A percentile compares a stretch with the other conserved stretches of the same genome.
Conservation (phyloP, 352 stramenopile species). For the Globisporangium spinosum region DNA sequence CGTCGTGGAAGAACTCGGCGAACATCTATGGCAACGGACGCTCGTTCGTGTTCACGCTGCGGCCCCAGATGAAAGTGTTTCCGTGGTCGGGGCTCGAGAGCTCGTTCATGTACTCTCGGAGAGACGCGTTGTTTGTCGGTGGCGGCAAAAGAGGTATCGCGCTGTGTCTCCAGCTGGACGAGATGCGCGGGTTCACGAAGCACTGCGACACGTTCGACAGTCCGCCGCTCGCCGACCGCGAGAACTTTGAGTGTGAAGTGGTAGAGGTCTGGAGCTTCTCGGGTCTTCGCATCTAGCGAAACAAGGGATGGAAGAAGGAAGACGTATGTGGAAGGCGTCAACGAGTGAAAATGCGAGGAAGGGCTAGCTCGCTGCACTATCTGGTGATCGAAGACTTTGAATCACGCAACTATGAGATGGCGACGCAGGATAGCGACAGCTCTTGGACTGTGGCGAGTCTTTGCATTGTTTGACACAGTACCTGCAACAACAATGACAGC, state of each 20-base stretch:
- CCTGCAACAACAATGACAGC: neutral
- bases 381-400: neutral
- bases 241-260: slow-evolving; percentile 56
- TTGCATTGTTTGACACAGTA: neutral
- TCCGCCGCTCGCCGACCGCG: slow-evolving; percentile 40
- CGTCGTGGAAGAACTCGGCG: slow-evolving; percentile 50
- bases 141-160: slow-evolving; percentile 66
- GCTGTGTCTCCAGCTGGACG: slow-evolving; percentile 66
- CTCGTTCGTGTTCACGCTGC: slow-evolving; percentile 72
- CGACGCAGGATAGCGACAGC: neutral
- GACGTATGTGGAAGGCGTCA: neutral
- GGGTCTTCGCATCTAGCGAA: slow-evolving; percentile 47
- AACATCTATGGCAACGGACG: slow-evolving; percentile 73
- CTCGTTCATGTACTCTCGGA: slow-evolving; percentile 67
- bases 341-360: neutral
- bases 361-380: neutral
- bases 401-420: neutral
- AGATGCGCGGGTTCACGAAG: slow-evolving; percentile 64
- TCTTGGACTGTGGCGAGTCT: neutral
- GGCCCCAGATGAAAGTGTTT: slow-evolving; percentile 49
- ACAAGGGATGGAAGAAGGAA: neutral
- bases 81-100: slow-evolving; percentile 60
- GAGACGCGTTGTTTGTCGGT: slow-evolving; percentile 57
- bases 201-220: slow-evolving; percentile 64
- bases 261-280: slow-evolving; percentile 76